Percentiles rank a stretch among this genome's conserved stretches.
These are phyloP conservation scores for Elsinoe australis DNA, from an alignment of 2,329 filamentous ascomycete genomes.

Conservation along the genomic window DNA sequence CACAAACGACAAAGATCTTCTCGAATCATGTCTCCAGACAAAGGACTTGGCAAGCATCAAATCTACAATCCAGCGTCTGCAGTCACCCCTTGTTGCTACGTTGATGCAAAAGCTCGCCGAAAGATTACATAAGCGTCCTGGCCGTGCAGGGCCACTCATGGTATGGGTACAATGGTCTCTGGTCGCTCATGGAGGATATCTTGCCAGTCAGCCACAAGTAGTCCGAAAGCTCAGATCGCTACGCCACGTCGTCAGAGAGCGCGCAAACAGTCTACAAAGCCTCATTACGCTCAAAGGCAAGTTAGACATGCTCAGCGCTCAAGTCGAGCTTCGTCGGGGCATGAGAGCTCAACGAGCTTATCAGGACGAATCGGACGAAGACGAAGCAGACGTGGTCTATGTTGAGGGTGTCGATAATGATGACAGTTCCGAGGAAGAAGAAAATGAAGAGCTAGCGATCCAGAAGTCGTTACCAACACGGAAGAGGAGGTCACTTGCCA, in stretches of 20 bases:
- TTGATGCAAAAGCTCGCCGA: conserved; percentile 80
- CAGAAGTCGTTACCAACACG: conserved; percentile 11
- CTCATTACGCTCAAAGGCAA: conserved; percentile 88
- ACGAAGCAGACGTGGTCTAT: conserved; percentile 71
- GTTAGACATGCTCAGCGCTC: conserved; percentile 84
- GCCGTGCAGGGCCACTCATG: conserved; percentile 82
- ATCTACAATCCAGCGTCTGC: conserved; percentile 82
- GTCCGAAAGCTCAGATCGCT: conserved; percentile 69
- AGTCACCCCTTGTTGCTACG: conserved; percentile 70
- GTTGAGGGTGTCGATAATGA: conserved; percentile 72
- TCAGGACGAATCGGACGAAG: conserved; percentile 52
- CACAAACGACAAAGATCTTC: conserved; percentile 80
- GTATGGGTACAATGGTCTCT: conserved; percentile 95
- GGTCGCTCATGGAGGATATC: conserved; percentile 81
- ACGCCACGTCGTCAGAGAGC: conserved; percentile 79
- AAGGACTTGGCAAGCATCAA: conserved; percentile 69
- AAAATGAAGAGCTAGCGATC: conserved; percentile 31
- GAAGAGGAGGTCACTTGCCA: conserved; percentile 8
- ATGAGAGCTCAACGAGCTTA: conserved; percentile 50
- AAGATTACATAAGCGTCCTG: conserved; percentile 76
- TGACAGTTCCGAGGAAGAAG: conserved; percentile 48
- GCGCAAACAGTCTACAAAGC: conserved; percentile 71
- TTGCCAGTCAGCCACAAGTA: conserved; percentile 78
- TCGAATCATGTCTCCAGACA: conserved; percentile 85
- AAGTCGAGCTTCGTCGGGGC: conserved; percentile 70